A percentile compares a stretch with the other conserved stretches of the same genome.
phyloP scores from a whole-genome alignment of 73 alveolate genomes.

The Uronychia binucleata region DNA sequence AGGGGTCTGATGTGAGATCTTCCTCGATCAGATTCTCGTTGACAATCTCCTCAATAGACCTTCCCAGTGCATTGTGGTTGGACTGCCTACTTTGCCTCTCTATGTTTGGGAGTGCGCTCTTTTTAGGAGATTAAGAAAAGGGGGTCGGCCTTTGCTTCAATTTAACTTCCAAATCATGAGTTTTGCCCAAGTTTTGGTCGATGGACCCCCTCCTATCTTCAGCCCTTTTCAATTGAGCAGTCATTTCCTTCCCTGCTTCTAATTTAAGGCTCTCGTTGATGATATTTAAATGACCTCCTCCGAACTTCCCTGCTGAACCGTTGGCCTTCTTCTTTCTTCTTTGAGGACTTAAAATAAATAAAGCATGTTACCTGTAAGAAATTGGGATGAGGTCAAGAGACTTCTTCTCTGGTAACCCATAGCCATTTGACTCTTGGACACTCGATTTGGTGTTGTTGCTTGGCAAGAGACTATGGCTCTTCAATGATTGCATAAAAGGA shows the following conservation, averaged over 20 bases:
- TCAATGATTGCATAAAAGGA: not conserved
- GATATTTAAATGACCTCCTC: not conserved
- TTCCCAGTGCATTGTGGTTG: too few species aligned
- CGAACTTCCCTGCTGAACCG: not conserved
- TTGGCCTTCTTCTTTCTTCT: not conserved
- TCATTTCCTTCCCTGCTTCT: not conserved
- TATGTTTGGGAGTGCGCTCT: not conserved
- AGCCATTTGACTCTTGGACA: not conserved
- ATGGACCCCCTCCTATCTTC: too few species aligned
- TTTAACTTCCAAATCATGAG: too few species aligned
- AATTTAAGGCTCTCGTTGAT: not conserved
- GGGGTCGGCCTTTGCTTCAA: not conserved
- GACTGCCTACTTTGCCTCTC: not conserved
- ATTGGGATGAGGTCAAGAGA: too few species aligned
- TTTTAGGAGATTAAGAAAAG: not conserved
- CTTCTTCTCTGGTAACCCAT: not conserved
- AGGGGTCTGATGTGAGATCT: not conserved
- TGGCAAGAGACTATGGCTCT: not conserved
- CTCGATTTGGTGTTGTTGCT: not conserved
- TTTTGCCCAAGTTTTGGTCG: too few species aligned
- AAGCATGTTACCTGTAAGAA: too few species aligned
- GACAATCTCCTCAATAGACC: not conserved
- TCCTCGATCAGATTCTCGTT: not conserved
- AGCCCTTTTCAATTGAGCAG: too few species aligned
- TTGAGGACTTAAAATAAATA: too few species aligned